These are phyloP conservation scores for Daldinia concentrica DNA, from an alignment of 495 filamentous ascomycete genomes.

Conservation along the genomic window DNA sequence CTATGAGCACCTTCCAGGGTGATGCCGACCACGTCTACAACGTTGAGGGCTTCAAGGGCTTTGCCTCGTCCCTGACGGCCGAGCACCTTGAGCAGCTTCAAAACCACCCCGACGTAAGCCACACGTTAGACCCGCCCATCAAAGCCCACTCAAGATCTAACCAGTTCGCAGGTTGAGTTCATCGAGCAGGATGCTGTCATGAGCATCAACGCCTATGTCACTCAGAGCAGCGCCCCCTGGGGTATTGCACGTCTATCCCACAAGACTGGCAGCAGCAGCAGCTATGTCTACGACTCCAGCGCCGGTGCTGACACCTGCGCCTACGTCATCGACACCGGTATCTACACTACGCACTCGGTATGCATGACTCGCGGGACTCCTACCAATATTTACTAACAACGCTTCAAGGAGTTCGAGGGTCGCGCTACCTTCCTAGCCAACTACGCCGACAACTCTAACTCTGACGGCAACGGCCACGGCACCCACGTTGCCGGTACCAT, in stretches of 20 bases:
- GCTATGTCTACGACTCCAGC: conserved; percentile 68
- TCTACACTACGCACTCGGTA: conserved; percentile 67
- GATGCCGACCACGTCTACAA: conserved; percentile 56
- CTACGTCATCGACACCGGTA: conserved; percentile 70
- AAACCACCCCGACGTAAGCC: conserved; percentile 51
- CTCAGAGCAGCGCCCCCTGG: conserved; percentile 66
- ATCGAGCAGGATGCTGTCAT: conserved; percentile 62
- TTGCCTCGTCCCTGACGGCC: conserved; percentile 51
- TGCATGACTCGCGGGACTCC: conserved; percentile 48
- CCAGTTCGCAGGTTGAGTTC: conserved; percentile 57
- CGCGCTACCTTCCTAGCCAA: conserved; percentile 56
- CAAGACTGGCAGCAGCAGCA: conserved; percentile 55
- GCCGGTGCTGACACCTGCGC: conserved; percentile 66
- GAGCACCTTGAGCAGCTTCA: conserved; percentile 54
- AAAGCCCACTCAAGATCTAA: conserved; percentile 26
- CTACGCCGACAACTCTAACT: conserved; percentile 53
- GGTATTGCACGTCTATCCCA: conserved; percentile 68
- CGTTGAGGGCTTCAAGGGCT: conserved; percentile 56
- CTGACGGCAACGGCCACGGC: conserved; percentile 62
- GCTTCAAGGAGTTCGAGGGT: conserved; percentile 51
- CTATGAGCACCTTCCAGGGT: conserved; percentile 43
- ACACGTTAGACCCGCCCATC: not conserved
- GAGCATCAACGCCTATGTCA: conserved; percentile 55
- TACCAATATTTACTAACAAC: conserved; percentile 12
- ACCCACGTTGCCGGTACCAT: conserved; percentile 63